Evolutionary conservation across 1,284 basidiomycete species (phyloP).

Genomic region (Hemileia vastatrix): DNA sequence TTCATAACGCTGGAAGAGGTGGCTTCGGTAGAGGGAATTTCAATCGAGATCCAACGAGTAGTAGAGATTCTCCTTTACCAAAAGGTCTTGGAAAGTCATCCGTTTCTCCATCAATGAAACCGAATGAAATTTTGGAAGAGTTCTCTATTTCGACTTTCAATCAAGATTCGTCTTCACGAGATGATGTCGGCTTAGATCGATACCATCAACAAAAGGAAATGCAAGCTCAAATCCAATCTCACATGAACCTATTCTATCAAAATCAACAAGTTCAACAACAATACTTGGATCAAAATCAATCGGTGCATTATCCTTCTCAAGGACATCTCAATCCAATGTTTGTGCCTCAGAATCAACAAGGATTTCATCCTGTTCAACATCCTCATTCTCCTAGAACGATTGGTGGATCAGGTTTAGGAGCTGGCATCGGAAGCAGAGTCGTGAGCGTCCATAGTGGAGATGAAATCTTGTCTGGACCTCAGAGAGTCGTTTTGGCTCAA

Average conservation of each 20-base stretch:
- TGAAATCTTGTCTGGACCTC: background rate
- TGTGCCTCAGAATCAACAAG: too few species aligned
- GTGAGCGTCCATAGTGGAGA: background rate
- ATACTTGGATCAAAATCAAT: background rate
- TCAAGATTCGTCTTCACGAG: too few species aligned
- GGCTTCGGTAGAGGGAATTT: background rate
- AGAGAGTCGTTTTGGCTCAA: background rate
- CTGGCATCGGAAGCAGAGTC: background rate
- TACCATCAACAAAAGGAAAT: too few species aligned
- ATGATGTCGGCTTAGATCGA: too few species aligned
- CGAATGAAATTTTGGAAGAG: too few species aligned
- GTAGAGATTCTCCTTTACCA: background rate
- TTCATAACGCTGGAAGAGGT: too few species aligned
- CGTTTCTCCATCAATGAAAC: too few species aligned
- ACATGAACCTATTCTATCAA: background rate
- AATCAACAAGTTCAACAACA: background rate
- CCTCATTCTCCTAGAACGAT: too few species aligned
- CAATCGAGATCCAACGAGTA: background rate
- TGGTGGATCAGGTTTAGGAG: background rate
- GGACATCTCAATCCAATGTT: background rate
- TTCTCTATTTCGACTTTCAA: too few species aligned
- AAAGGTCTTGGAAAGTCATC: background rate
- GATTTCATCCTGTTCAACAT: too few species aligned
- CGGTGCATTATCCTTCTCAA: background rate
- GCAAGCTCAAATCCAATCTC: too few species aligned